Base-by-base conservation (phyloP, 306 rosid genomes). In the Potentilla sterilis region DNA sequence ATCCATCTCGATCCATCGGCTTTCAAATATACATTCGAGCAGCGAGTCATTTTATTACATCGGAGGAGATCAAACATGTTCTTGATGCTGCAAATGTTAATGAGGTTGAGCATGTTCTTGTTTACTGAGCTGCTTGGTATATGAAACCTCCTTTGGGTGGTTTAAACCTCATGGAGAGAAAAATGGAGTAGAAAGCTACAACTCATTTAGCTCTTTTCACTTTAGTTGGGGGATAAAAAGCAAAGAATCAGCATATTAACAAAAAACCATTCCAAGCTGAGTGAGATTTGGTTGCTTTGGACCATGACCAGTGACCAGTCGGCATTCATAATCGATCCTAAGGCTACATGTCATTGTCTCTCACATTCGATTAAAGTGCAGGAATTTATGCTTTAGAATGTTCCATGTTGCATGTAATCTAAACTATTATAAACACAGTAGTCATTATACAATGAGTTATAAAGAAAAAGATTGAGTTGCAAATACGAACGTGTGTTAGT, bases 381-480 rank as follows among this genome's bases (percentile, higher is more conserved):
- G 55, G 84, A 85, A 86, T 83, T 86, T 90, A 34, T 85, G 93
- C 96, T 89, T 95, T 86, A 70, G 86, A 85, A 92, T 83, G 90
- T 86, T 87, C 87, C 84, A 77, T 77, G 67, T 82, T 77, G 84
- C 92, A 85, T 87, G 90, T 86, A 89, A 81, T 83, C 70, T 75
- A 74, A 55, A 78, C 8, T 77, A 79, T 78, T 67, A 67, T 55
- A 78, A 43, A 28, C 69, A 18, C 47, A 72, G 70, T 28, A 74
- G 42, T 18, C 28, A 13, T 13, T 65, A 57, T 9, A 49, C 54
- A 21, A 34, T 46, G 42, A 32, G 69, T 24, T 72, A 52, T 70
- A 57, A 67, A 55, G 73, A 72, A 72, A 87, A 78, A 85, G 85
- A 48, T 68, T 62, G 69, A 65, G 28, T 28, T 28, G 28, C 28